Evolutionary conservation across 2,329 filamentous ascomycete species (phyloP), one percentile per base, ranked within the genome.

Genomic region (Nemania diffusa): DNA sequence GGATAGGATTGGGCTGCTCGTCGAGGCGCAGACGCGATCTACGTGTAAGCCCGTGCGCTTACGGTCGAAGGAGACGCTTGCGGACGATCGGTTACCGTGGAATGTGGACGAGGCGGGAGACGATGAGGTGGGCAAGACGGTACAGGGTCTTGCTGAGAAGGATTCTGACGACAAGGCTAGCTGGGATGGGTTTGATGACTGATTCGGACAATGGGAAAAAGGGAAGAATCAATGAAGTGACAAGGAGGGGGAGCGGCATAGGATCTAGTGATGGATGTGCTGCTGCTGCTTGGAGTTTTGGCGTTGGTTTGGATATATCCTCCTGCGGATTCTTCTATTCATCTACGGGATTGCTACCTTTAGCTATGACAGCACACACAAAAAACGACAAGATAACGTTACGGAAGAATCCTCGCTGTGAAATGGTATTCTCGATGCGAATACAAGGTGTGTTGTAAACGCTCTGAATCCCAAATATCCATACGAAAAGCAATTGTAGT

Each of bases 121-220:
- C 40, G 77, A 76, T 11, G 76, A 71, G 4, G 75, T 71, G 64
- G 77, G 77, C 40, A 79, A 80, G 5, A 80, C 81, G 46, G 46
- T 17, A 17, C n/a, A n/a, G n/a, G n/a, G n/a, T n/a, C n/a, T n/a
- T n/a, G n/a, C n/a, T n/a, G 58, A 53, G 48, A 58, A 61, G 0
- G 74, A 78, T 57, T 78, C 74, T 26, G 79, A 82, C n/a, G 83
- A 83, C 27, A 83, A 86, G 6, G 85, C 85, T 34, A 87, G 88
- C 71, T 93, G 90, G 88, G 89, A 85, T 71, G 92, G 92, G 0
- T 89, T 94, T 72, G 87, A 88, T 7, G 89, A 91, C 72, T 90
- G 80, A 84, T 17, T 8, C 59, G 9, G 40, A 20, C 13, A 27
- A 52, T 3, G 26, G 9, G 20, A n/a, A 24, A n/a, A 15, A 15